These are phyloP conservation scores for Phytomonas sp. DNA, from an alignment of 208 protist genomes.

Conservation along the genomic window DNA sequence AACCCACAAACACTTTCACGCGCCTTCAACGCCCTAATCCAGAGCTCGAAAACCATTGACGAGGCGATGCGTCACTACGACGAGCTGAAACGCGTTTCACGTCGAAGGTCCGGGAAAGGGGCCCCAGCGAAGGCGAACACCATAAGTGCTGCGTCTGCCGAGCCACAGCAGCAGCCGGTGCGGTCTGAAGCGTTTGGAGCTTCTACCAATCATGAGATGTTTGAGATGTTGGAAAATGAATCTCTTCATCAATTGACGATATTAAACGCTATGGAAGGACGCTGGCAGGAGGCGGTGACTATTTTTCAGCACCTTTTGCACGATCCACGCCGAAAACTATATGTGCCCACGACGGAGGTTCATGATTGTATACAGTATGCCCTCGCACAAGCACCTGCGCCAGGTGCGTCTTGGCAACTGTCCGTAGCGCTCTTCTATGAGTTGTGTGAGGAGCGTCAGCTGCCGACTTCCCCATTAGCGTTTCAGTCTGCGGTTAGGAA, in stretches of 20 bases:
- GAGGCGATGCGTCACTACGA: slow-evolving; percentile 14
- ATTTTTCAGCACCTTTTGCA: slow-evolving; percentile 39
- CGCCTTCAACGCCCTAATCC: slow-evolving; percentile 37
- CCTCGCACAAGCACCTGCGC: slow-evolving; percentile 40
- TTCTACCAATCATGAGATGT: background rate
- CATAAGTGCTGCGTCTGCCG: background rate
- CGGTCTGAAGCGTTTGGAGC: background rate
- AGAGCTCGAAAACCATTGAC: slow-evolving; percentile 18
- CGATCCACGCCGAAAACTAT: slow-evolving; percentile 25
- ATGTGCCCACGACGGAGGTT: slow-evolving; percentile 55
- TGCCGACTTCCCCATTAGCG: slow-evolving; percentile 58
- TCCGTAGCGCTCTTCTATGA: slow-evolving; percentile 51
- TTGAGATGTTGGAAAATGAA: slow-evolving; percentile 12
- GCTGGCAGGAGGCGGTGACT: slow-evolving; percentile 46
- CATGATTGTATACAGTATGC: slow-evolving; percentile 83
- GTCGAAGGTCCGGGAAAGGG: background rate
- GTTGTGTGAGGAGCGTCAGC: slow-evolving; percentile 39
- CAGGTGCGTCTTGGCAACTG: slow-evolving; percentile 44
- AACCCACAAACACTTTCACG: slow-evolving; percentile 33
- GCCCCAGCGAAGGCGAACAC: background rate
- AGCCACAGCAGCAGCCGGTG: background rate
- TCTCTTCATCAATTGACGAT: slow-evolving; percentile 22
- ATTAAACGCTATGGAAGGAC: slow-evolving; percentile 39
- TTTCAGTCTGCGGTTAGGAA: slow-evolving; percentile 67
- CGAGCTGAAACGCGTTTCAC: background rate